Evolutionary conservation across 345 rosid genomes (phyloP), one percentile per base, ranked within the genome.

Genomic region (Populus simonii): DNA sequence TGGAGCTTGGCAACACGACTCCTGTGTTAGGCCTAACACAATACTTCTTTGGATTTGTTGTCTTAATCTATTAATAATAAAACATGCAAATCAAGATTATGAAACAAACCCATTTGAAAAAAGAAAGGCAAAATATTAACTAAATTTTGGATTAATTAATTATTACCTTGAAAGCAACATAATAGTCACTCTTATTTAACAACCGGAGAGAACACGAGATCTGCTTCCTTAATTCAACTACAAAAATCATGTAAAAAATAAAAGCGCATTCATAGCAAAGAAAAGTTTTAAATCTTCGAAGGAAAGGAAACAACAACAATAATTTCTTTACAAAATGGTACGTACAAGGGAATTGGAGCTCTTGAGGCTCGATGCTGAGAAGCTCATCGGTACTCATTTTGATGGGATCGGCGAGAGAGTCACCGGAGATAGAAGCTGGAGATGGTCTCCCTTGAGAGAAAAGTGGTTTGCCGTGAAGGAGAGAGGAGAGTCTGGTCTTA

Each of bases 21-120:
- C 97, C 98, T 71, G 96, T 89, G 76, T 92, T 92, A 36, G 97
- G 98, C 81, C 94, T 87, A 33, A 92, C 92, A 49, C 94, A 91
- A 68, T 90, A 94, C 88, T 94, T 94, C 86, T 90, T 94, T 6
- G 98, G 98, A 85, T 92, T 94, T 68, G 98, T 94, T 11, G 98
- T 92, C 82, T 89, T 94, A 65, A 91, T 94, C 98, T 92, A 78
- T 69, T 69, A 78, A 75, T 68, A 35, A 36, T 20, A 16, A 71
- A 67, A 66, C 27, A 39, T 63, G 23, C 20, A 80, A 47, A 74
- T 68, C 67, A 72, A 68, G 8, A 4, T 49, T 5, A 29, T 35
- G 7, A 13, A 11, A 62, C 43, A 36, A 13, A 68, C 7, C 23
- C 11, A 73, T 5, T 11, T 61, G 8, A 17, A 43, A 15, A 66